These are phyloP conservation scores for Candida bentonensis DNA, from an alignment of 805 yeast genomes.

Conservation along the genomic window DNA sequence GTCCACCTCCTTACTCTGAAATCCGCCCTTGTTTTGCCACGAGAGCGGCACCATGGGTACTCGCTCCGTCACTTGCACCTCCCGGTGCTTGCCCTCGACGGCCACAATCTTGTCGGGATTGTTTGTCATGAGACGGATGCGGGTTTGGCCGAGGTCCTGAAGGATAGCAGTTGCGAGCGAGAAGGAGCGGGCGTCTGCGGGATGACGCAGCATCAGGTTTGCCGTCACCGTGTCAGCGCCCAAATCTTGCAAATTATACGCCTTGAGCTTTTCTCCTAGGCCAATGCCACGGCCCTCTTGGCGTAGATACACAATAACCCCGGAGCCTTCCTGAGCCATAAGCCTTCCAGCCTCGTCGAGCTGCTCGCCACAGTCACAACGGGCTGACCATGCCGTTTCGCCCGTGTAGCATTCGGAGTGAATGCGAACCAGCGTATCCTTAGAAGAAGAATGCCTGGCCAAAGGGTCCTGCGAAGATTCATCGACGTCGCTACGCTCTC, in stretches of 20 bases:
- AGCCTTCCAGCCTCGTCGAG: conserved; percentile 93
- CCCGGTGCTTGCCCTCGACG: conserved; percentile 73
- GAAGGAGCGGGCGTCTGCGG: conserved; percentile 95
- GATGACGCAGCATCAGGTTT: conserved; percentile 80
- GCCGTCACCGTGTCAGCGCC: conserved; percentile 99
- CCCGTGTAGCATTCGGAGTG: conserved; percentile 98
- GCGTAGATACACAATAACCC: conserved; percentile 87
- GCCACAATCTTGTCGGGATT: conserved; percentile 94
- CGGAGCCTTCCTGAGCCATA: conserved; percentile 79
- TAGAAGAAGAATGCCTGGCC: not conserved
- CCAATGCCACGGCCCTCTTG: conserved; percentile 99
- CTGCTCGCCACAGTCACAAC: conserved; percentile 99
- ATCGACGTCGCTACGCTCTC: conserved; percentile 34
- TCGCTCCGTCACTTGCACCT: conserved; percentile 67
- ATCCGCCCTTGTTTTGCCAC: conserved; percentile 64
- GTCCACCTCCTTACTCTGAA: conserved; percentile 74
- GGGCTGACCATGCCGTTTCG: conserved; percentile 97
- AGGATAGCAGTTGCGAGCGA: conserved; percentile 88
- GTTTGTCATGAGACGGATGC: conserved; percentile 73
- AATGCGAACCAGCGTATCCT: conserved; percentile 54
- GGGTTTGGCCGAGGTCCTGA: conserved; percentile 59
- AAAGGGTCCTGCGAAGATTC: conserved; percentile 7
- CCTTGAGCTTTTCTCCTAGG: conserved; percentile 91
- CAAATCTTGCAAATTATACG: conserved; percentile 89
- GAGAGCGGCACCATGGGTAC: conserved; percentile 96